A percentile compares a stretch with the other conserved stretches of the same genome.
Conservation (phyloP, 106 monocot species). For the Chionographis japonica region DNA sequence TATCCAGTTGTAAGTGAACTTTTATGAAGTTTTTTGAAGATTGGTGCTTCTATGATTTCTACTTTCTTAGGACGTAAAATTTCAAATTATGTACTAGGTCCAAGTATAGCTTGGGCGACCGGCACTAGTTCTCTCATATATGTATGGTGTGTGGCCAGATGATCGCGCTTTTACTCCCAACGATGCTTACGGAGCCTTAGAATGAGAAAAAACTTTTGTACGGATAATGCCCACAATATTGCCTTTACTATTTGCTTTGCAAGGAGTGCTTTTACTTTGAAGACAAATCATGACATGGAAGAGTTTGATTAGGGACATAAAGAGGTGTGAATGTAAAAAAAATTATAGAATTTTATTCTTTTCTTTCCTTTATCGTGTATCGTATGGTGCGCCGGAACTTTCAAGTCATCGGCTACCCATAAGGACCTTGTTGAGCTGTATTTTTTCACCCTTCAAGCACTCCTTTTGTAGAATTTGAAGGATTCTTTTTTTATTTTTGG, state of each 20-base stretch:
- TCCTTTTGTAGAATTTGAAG: constrained; percentile 52
- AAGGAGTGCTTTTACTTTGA: constrained; percentile 24
- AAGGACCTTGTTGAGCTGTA: neutral
- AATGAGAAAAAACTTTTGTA: constrained; percentile 42
- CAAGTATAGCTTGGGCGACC: neutral
- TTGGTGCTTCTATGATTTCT: too few species aligned
- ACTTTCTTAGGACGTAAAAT: too few species aligned
- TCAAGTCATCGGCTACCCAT: neutral
- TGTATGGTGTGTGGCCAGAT: constrained; percentile 3
- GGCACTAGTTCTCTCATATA: neutral
- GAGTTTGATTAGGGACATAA: constrained; percentile 22
- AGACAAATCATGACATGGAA: constrained; percentile 1
- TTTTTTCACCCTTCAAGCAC: too few species aligned
- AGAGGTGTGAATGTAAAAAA: constrained; percentile 19
- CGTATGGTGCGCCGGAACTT: neutral
- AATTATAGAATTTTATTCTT: constrained; percentile 4
- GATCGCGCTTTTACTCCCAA: constrained; percentile 1
- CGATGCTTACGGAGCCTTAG: constrained; percentile 38
- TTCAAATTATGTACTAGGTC: too few species aligned
- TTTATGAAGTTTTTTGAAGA: too few species aligned
- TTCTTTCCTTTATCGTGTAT: constrained; percentile 6
- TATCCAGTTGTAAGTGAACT: too few species aligned
- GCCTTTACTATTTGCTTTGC: constrained; percentile 46
- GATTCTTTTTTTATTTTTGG: constrained; percentile 7
- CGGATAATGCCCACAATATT: constrained; percentile 62